Percentiles rank a stretch among this genome's conserved stretches.
These are phyloP conservation scores for Phyllosticta citriasiana DNA, from an alignment of 2,329 filamentous ascomycete species.

Conservation along the genomic window DNA sequence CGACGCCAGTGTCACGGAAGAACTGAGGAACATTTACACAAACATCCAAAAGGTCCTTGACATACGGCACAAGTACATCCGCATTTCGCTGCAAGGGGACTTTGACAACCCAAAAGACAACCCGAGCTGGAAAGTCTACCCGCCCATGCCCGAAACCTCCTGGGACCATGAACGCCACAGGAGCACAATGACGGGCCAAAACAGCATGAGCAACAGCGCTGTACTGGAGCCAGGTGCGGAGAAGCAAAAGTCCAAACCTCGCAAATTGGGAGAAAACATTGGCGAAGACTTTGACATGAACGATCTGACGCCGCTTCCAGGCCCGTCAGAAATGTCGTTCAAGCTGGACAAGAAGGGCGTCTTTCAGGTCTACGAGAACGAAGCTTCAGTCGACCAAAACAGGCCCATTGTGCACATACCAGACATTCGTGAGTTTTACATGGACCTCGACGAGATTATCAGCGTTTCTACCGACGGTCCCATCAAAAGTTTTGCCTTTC, in stretches of 20 bases:
- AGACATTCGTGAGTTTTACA: slow-evolving; percentile 88
- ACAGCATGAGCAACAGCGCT: slow-evolving; percentile 30
- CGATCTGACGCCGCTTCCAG: slow-evolving; percentile 66
- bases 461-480: slow-evolving; percentile 91
- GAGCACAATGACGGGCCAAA: slow-evolving; percentile 12
- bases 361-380: slow-evolving; percentile 79
- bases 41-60: slow-evolving; percentile 88
- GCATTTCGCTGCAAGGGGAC: slow-evolving; percentile 69
- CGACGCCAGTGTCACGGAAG: slow-evolving; percentile 71
- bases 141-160: slow-evolving; percentile 79
- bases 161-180: slow-evolving; percentile 58
- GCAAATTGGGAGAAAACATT: slow-evolving; percentile 83
- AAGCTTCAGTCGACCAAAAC: slow-evolving; percentile 50
- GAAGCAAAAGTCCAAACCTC: slow-evolving; percentile 36
- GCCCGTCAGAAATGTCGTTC: slow-evolving; percentile 60
- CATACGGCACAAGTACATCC: slow-evolving; percentile 78
- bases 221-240: slow-evolving; percentile 23
- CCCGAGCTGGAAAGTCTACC: slow-evolving; percentile 77
- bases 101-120: slow-evolving; percentile 84
- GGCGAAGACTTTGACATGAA: slow-evolving; percentile 85
- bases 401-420: slow-evolving; percentile 74
- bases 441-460: slow-evolving; percentile 80
- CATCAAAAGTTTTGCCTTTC: slow-evolving; percentile 93
- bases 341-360: slow-evolving; percentile 75
- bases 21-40: slow-evolving; percentile 76